phyloP scores from a whole-genome alignment of 805 yeast genomes.

The Metschnikowia orientalis region DNA sequence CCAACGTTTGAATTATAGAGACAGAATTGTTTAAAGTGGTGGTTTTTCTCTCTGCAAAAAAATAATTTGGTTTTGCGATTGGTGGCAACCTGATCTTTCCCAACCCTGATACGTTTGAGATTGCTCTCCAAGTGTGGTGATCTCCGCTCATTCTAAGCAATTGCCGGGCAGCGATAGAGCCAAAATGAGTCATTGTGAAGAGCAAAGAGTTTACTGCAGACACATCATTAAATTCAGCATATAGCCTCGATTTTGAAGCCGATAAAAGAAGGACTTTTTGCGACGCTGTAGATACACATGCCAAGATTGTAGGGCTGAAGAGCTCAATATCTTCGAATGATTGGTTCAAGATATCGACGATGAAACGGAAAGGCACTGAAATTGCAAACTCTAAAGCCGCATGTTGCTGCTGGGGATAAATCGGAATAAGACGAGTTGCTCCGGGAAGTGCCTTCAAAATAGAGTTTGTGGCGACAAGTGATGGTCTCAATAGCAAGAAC shows the following conservation, averaged over 20 bases:
- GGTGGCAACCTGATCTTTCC: constrained; percentile 23
- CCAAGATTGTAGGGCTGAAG: constrained; percentile 4
- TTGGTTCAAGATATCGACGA: constrained; percentile 16
- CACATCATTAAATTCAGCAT: constrained; percentile 11
- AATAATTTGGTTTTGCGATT: constrained; percentile 24
- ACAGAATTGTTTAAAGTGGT: constrained; percentile 4
- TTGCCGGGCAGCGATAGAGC: constrained; percentile 6
- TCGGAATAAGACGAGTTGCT: constrained; percentile 8
- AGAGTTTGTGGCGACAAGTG: constrained; percentile 7
- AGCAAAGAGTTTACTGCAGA: constrained; percentile 11
- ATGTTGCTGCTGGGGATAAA: constrained; percentile 8
- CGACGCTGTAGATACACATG: constrained; percentile 10
- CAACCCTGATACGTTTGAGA: background rate
- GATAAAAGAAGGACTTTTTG: constrained; percentile 6
- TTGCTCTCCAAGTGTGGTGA: background rate
- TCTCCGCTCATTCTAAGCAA: constrained; percentile 6
- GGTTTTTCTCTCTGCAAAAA: constrained; percentile 12
- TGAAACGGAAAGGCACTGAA: constrained; percentile 11
- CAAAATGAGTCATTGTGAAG: constrained; percentile 12
- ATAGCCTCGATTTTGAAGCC: constrained; percentile 6
- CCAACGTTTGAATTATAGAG: constrained; percentile 8
- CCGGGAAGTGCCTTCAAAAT: constrained; percentile 9
- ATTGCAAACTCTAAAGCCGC: constrained; percentile 12
- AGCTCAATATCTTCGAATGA: constrained; percentile 1
- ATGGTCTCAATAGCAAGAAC: constrained; percentile 6